Percentiles rank a stretch among this genome's conserved stretches.
Conservation (phyloP, 192 early-diverging fungal genomes). For the Radiomyces spectabilis region DNA sequence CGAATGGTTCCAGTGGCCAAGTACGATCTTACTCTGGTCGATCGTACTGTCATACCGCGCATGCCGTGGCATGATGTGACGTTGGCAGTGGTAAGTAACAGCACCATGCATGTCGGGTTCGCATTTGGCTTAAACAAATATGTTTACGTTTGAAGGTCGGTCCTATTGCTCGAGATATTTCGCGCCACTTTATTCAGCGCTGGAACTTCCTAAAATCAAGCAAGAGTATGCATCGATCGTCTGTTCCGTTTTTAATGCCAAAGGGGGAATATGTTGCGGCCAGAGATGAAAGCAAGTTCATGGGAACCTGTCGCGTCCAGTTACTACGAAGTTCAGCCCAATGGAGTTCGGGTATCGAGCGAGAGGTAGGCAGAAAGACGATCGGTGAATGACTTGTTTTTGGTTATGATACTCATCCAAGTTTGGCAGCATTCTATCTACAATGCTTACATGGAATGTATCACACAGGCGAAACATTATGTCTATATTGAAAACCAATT, state of each 20-base stretch:
- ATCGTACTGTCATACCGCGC: constrained; percentile 37
- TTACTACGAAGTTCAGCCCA: constrained; percentile 55
- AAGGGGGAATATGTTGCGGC: constrained; percentile 66
- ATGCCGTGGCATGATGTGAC: constrained; percentile 92
- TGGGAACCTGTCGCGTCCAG: constrained; percentile 59
- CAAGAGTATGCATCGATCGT: constrained; percentile 49
- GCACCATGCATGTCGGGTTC: too few relatives aligned
- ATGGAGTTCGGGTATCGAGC: constrained; percentile 62
- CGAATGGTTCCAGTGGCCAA: constrained; percentile 15
- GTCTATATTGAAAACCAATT: constrained; percentile 93
- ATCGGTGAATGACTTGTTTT: constrained; percentile 16
- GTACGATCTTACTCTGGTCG: constrained; percentile 27
- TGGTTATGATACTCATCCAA: too few relatives aligned
- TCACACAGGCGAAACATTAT: constrained; percentile 70
- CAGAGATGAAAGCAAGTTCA: constrained; percentile 46
- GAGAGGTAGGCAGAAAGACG: constrained; percentile 19
- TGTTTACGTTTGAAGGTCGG: constrained; percentile 34
- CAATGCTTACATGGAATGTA: constrained; percentile 70
- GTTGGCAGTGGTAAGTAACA: constrained; percentile 50
- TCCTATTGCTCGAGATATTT: constrained; percentile 68
- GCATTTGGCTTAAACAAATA: background rate
- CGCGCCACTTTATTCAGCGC: constrained; percentile 80
- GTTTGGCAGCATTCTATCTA: constrained; percentile 58
- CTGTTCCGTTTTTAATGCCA: constrained; percentile 61
- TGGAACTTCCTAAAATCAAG: constrained; percentile 81